Percentiles rank a stretch among this genome's conserved stretches.
Conservation (phyloP, 257 asterid species). For the Plantago elongata region DNA sequence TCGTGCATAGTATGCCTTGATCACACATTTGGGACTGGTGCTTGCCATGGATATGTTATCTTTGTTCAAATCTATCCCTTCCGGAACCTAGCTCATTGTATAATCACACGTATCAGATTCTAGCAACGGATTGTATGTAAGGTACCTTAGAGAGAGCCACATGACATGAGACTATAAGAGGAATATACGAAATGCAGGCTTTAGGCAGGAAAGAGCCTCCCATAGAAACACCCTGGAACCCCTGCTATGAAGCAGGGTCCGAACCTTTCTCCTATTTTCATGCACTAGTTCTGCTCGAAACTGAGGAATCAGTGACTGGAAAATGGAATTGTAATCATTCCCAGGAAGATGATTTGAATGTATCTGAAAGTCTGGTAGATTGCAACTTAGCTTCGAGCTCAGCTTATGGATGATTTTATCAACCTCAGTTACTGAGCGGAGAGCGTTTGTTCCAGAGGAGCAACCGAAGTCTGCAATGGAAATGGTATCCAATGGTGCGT, state of each 20-base stretch:
- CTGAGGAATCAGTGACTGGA: conserved; percentile 27
- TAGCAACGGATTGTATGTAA: too few species aligned
- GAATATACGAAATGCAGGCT: conserved; percentile 62
- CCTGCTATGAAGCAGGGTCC: conserved; percentile 40
- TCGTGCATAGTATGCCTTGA: conserved; percentile 47
- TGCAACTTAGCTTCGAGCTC: conserved; percentile 16
- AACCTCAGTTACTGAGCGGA: conserved; percentile 27
- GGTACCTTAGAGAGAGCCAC: conserved; percentile 72
- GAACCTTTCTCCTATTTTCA: conserved; percentile 18
- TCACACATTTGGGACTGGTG: conserved; percentile 39
- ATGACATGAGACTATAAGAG: conserved; percentile 59
- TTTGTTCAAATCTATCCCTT: too few species aligned
- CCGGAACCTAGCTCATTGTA: too few species aligned
- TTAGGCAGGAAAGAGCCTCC: conserved; percentile 45
- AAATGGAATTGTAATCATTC: conserved; percentile 61
- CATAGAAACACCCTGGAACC: conserved; percentile 61
- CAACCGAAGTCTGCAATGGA: conserved; percentile 66
- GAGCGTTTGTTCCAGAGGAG: conserved; percentile 59
- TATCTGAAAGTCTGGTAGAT: conserved; percentile 41
- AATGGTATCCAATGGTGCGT: conserved; percentile 10
- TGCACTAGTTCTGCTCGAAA: conserved; percentile 24
- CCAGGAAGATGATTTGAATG: conserved; percentile 58
- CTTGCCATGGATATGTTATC: conserved; percentile 22
- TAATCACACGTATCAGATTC: too few species aligned
- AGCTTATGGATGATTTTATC: conserved; percentile 19